Base-by-base conservation (phyloP, 148 eudicot species). In the Rhododendron ovatum region DNA sequence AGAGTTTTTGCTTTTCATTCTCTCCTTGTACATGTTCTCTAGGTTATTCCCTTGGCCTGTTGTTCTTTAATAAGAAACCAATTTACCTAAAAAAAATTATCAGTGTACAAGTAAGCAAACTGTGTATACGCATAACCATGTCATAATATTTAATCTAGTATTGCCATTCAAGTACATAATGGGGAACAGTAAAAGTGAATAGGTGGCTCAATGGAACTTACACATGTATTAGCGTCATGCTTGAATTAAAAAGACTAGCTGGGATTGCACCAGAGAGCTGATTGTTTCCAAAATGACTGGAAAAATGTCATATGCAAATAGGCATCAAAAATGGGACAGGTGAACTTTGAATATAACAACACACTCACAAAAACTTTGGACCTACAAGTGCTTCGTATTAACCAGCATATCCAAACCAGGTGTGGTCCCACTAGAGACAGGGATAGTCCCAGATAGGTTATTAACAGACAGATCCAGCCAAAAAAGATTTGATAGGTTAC, bases 391-490 rank as follows among this genome's bases (percentile, higher is more conserved):
- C 35, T 89, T 67, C 53, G 94, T 86, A 17, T 90, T 76, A 82
- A 92, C 78, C 87, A 95, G 94, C 91, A 91, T 82, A 84, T 95
- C 95, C 83, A 95, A 90, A 61, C 98, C 98, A 47, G 92, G 91
- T 14, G 87, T 37, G 78, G 88, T 86, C 78, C 59, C 89, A 84
- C 35, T 89, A 81, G 98, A 95, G 87, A 95, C 90, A 10, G 96
- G 98, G 53, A 95, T 84, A 12, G 89, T 50, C 87, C 98, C 96
- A 43, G 88, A 73, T 95, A 95, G 90, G 81, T 90, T 86, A 63
- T 95, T 95, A 82, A 93, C 90, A 59, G 96, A 92, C 80, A 95
- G 89, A 87, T 95, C 98, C 85, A 95, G 95, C 98, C 98, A 95
- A 83, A 87, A 71, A 33, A 94, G 93, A 51, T 94, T 91, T 55